phyloP scores from a whole-genome alignment of 2,329 filamentous ascomycete species.

The Aureobasidium lini region DNA sequence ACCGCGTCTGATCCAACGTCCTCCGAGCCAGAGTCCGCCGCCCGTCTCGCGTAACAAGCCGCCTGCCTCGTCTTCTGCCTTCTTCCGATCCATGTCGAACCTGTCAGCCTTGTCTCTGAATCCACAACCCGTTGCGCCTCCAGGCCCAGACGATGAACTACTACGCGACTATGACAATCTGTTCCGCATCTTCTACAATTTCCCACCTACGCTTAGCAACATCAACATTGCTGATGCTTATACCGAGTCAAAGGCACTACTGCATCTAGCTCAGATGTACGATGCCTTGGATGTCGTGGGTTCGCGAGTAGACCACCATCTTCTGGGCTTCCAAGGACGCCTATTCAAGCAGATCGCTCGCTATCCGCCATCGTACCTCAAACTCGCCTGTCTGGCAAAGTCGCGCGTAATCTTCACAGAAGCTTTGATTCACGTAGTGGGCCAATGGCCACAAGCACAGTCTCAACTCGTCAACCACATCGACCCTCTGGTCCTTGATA shows the following conservation, averaged over 20 bases:
- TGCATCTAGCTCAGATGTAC: constrained; percentile 88
- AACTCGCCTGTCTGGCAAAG: constrained; percentile 76
- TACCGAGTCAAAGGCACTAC: constrained; percentile 83
- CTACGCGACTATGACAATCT: constrained; percentile 92
- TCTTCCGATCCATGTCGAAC: constrained; percentile 84
- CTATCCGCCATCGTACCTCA: constrained; percentile 87
- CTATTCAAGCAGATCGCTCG: constrained; percentile 96
- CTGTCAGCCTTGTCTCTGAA: constrained; percentile 51
- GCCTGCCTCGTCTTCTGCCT: constrained; percentile 56
- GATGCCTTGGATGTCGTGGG: constrained; percentile 83
- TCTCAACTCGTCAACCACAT: constrained; percentile 67
- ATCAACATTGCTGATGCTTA: constrained; percentile 90
- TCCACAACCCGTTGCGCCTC: constrained; percentile 32
- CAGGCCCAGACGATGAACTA: constrained; percentile 60
- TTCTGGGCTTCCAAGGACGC: constrained; percentile 82
- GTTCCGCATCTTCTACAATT: constrained; percentile 94
- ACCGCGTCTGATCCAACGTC: constrained; percentile 71
- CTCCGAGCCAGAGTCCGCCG: constrained; percentile 36
- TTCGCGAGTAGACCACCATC: constrained; percentile 84
- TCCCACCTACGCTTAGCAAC: constrained; percentile 70
- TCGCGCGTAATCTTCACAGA: constrained; percentile 70
- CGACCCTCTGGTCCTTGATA: constrained; percentile 69
- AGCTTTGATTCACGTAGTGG: constrained; percentile 86
- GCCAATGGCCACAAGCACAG: constrained; percentile 81
- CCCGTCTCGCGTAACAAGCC: constrained; percentile 54